Evolutionary conservation across 1,139 yeast genomes (phyloP).

Genomic region (Petasospora fabianii): DNA sequence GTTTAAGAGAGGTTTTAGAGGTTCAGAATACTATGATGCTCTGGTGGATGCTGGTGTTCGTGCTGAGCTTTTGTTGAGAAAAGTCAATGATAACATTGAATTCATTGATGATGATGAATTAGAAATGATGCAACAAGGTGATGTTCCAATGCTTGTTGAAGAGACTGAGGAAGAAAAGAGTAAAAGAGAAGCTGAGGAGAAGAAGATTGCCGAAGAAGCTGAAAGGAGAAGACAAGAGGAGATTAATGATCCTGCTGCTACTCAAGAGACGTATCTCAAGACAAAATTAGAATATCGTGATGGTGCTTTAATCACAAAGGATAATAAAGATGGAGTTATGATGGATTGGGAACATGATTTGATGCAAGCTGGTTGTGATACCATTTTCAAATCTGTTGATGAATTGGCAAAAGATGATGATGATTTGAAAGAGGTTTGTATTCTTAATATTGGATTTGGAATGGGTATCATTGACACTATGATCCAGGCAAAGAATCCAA

Average conservation of each 20-base stretch:
- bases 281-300: constrained; percentile 69
- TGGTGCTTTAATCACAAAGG: constrained; percentile 67
- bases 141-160: constrained; percentile 19
- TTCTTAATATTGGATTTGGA: constrained; percentile 89
- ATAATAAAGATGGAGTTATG: constrained; percentile 88
- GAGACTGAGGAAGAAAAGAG: constrained; percentile 24
- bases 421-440: constrained; percentile 38
- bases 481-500: constrained; percentile 60
- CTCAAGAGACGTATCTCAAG: constrained; percentile 61
- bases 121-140: constrained; percentile 13
- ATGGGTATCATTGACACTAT: constrained; percentile 91
- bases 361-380: constrained; percentile 76
- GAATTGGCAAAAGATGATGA: constrained; percentile 33
- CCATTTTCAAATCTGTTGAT: constrained; percentile 44
- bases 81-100: constrained; percentile 59
- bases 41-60: constrained; percentile 87
- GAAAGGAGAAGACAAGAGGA: constrained; percentile 19
- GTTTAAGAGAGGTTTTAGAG: constrained; percentile 45
- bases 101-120: constrained; percentile 32
- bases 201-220: background rate
- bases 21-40: constrained; percentile 40
- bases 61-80: constrained; percentile 78
- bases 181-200: constrained; percentile 20
- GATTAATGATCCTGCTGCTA: constrained; percentile 51
- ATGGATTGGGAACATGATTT: constrained; percentile 92